Evolutionary conservation across 257 asterid genomes (phyloP), one percentile per base, ranked within the genome.

Genomic region (Hygrophila difformis): DNA sequence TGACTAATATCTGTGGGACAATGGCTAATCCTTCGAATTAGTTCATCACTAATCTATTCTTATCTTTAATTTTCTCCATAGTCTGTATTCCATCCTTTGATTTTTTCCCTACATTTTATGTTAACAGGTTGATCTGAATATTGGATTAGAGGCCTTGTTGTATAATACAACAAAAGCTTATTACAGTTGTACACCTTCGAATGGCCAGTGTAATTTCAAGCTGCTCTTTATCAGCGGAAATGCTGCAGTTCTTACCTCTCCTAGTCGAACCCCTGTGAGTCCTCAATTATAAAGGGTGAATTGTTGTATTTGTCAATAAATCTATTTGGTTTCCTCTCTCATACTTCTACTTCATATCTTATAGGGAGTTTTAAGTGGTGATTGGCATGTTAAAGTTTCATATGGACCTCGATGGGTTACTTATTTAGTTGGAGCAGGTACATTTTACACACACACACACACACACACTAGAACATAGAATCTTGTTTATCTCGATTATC

Each of bases 381-480:
- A 60, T 58, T 72, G 72, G 72, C 36, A 37, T 49, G 68, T 87
- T 51, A 69, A 72, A 60, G 47, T 87, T 46, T 75, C 88, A 20
- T 84, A 78, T 54, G 84, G 73, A 51, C 95, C 84, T 52, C 74
- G 92, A 41, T 81, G 93, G 94, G 28, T 74, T 45, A 69, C 73
- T 42, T 87, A 84, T 57, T 16, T 78, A 49, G 37, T 58, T 42
- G 82, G 86, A 44, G 41, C 76, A 70, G 88, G 94, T 87, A 69
- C 44, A 20, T 44, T 23, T 39, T 31, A 14, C 49, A 38, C 46
- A 5, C 1, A 5, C 47, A 5, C 1, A 34, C 26, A 14, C 49
- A 38, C 46, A 5, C 1, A 5, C 47, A 5, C 1, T n/a, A 2
- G 16, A 40, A 49, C 23, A 47, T 20, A 28, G 12, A 33, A 42